These are phyloP conservation scores for Fusarium oxysporum DNA, from an alignment of 2,329 filamentous ascomycete species.

Conservation along the genomic window DNA sequence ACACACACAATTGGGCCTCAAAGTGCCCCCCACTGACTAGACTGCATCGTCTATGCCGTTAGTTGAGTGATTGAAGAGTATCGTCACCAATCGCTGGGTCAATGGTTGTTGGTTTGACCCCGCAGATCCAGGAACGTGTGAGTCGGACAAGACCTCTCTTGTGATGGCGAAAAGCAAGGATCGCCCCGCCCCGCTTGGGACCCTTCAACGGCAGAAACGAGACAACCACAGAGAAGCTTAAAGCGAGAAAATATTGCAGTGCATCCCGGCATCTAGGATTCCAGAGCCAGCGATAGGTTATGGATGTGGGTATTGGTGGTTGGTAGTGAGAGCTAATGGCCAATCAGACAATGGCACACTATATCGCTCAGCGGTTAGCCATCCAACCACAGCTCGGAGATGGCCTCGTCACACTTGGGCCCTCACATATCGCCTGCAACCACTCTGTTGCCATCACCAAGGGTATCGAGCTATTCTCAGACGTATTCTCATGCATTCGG, in stretches of 20 bases:
- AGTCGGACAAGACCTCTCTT: conserved; percentile 22
- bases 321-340: conserved; percentile 26
- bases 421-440: conserved; percentile 44
- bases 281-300: conserved; percentile 21
- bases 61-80: conserved; percentile 10
- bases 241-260: conserved; percentile 16
- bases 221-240: conserved; percentile 21
- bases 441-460: conserved; percentile 46
- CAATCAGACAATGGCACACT: conserved; percentile 40
- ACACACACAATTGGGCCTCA: conserved; percentile 40
- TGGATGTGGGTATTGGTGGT: conserved; percentile 35
- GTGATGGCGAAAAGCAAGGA: conserved; percentile 19
- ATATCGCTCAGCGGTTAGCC: conserved; percentile 54
- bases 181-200: conserved; percentile 33
- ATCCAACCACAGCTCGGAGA: conserved; percentile 56
- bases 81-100: conserved; percentile 14
- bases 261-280: conserved; percentile 21
- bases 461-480: conserved; percentile 52
- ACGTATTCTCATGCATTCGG: conserved; percentile 52
- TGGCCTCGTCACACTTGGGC: conserved; percentile 38
- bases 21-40: conserved; percentile 13
- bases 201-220: conserved; percentile 1
- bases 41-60: background rate
- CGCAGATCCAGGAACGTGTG: conserved; percentile 34
- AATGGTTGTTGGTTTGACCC: background rate